A percentile compares a stretch with the other conserved stretches of the same genome.
phyloP scores from a whole-genome alignment of 805 yeast genomes.

The Isabelozyma gotoi region DNA sequence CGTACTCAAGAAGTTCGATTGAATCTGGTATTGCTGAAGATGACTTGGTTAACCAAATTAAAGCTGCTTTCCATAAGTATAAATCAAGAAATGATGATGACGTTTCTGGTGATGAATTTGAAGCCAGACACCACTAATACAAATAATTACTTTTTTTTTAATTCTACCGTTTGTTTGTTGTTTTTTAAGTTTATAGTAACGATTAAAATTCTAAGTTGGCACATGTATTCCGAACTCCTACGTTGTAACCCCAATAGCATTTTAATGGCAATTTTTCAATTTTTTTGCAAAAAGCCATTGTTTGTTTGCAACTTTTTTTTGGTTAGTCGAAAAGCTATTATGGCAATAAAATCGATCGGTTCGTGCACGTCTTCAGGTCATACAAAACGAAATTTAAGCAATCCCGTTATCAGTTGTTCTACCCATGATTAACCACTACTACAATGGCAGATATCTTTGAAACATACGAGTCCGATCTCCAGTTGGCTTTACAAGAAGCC shows the following conservation, averaged over 20 bases:
- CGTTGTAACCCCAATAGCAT: too few relatives aligned
- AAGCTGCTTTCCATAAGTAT: constrained; percentile 35
- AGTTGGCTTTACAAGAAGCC: constrained; percentile 68
- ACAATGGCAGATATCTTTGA: constrained; percentile 54
- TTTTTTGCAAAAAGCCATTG: too few relatives aligned
- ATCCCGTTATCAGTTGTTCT: not conserved
- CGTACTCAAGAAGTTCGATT: constrained; percentile 23
- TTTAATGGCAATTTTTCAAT: too few relatives aligned
- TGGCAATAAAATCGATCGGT: too few relatives aligned
- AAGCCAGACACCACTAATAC: constrained; percentile 32
- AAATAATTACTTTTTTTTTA: not conserved
- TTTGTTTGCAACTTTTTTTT: too few relatives aligned
- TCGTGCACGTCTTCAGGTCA: not conserved
- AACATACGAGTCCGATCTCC: constrained; percentile 70
- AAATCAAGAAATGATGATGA: constrained; percentile 26
- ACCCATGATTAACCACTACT: not conserved
- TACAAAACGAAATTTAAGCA: not conserved
- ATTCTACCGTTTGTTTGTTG: not conserved
- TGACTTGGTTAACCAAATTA: constrained; percentile 33
- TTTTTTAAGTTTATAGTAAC: not conserved
- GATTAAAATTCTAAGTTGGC: too few relatives aligned
- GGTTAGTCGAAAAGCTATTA: too few relatives aligned
- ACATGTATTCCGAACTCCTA: too few relatives aligned
- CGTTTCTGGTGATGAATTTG: constrained; percentile 57
- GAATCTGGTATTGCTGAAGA: constrained; percentile 32